Evolutionary conservation across 225 moss, liverwort and hornwort species (phyloP).

Genomic region (Polytrichum formosum): DNA sequence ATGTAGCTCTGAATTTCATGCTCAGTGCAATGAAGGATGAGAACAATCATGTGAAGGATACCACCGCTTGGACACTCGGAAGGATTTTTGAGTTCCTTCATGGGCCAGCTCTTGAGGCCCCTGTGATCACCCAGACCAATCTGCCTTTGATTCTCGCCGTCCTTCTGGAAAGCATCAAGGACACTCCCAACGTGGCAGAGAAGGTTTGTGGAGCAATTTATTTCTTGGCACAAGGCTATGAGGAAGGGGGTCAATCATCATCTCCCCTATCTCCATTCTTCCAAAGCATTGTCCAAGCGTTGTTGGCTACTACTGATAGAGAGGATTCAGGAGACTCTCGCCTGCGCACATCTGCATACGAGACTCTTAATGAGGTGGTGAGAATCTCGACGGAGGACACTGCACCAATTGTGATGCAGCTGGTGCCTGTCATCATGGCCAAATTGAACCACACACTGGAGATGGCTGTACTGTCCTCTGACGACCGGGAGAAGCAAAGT

Average conservation of each 20-base stretch:
- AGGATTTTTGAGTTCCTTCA: conserved; percentile 61
- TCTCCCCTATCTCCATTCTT: conserved; percentile 58
- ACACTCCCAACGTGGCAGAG: conserved; percentile 54
- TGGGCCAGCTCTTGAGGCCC: conserved; percentile 43
- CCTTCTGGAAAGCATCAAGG: conserved; percentile 54
- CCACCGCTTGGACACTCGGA: conserved; percentile 55
- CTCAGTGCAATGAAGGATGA: conserved; percentile 57
- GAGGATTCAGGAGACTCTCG: conserved; percentile 57
- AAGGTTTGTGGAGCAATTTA: conserved; percentile 62
- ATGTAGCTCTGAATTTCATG: conserved; percentile 53
- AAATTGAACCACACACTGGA: conserved; percentile 52
- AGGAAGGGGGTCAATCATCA: conserved; percentile 47
- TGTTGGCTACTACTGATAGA: conserved; percentile 51
- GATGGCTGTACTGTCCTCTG: conserved; percentile 59
- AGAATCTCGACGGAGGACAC: conserved; percentile 60
- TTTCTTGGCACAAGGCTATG: conserved; percentile 57
- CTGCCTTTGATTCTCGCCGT: conserved; percentile 37
- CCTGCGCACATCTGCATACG: conserved; percentile 51
- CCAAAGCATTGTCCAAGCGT: conserved; percentile 51
- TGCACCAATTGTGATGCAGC: conserved; percentile 53
- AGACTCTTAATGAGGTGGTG: conserved; percentile 59
- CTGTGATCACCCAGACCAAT: conserved; percentile 48
- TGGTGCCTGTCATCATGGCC: conserved; percentile 55
- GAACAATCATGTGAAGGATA: conserved; percentile 64
- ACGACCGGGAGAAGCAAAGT: conserved; percentile 62